Conservation (phyloP, 2,329 filamentous ascomycete genomes). For the Fusarium sororula region DNA sequence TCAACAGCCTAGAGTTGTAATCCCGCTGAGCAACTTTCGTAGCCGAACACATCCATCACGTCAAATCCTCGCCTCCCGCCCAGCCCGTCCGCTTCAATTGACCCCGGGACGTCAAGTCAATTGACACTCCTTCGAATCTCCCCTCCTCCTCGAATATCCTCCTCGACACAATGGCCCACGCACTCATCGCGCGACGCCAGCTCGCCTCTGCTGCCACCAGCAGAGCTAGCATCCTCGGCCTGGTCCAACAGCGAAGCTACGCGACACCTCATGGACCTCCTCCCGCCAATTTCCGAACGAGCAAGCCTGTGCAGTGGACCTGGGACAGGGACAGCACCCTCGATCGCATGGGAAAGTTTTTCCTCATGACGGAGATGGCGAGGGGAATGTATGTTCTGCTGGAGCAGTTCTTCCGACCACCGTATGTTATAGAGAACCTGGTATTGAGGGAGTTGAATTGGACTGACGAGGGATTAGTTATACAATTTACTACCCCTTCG, state of each 20-base stretch:
- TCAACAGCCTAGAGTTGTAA: conserved; percentile 53
- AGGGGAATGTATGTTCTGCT: conserved; percentile 97
- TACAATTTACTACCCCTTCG: conserved; percentile 98
- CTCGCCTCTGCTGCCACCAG: conserved; percentile 41
- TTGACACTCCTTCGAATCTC: conserved; percentile 31
- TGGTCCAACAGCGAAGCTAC: conserved; percentile 53
- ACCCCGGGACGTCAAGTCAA: conserved; percentile 44
- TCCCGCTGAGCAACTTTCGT: conserved; percentile 49
- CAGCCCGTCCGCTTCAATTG: conserved; percentile 38
- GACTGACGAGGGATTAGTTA: conserved; percentile 68
- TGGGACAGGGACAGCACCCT: conserved; percentile 79
- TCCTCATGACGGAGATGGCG: conserved; percentile 94
- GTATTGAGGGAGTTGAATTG: not conserved
- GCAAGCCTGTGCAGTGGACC: conserved; percentile 79
- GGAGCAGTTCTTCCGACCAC: conserved; percentile 98
- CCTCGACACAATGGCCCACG: conserved; percentile 45
- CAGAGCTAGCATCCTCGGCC: conserved; percentile 30
- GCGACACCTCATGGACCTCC: conserved; percentile 81
- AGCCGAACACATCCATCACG: conserved; percentile 43
- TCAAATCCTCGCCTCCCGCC: conserved; percentile 43
- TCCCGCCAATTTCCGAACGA: conserved; percentile 81
- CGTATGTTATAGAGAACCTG: conserved; percentile 69
- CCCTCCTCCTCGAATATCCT: conserved; percentile 19
- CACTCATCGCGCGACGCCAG: conserved; percentile 50
- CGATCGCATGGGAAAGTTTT: conserved; percentile 91